Base-by-base conservation (phyloP, 768 basidiomycete species). In the Chalciporus piperatus region DNA sequence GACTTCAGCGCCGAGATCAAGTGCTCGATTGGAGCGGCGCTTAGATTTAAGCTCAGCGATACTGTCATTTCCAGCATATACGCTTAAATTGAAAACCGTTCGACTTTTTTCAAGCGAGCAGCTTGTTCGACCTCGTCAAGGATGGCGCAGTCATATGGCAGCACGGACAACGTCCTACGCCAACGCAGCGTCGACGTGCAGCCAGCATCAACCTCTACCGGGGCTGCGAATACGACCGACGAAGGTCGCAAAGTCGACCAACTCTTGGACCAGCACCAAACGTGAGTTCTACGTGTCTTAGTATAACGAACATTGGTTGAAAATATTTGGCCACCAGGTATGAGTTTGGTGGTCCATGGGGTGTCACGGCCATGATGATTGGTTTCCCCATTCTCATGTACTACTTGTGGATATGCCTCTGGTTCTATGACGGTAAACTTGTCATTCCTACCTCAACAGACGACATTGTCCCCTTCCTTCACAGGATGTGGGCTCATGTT, bases 331-430 rank as follows among this genome's bases (percentile, higher is more conserved):
- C 38, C 20, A 55, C 14, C 57, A 95, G 92, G 33, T 96, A 90
- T 74, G 95, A 99, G 70, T 99, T 99, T 63, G 96, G 97, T 57
- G 96, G 96, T 3, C 94, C 96, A 38, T 78, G 79, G 72, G 97
- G 96, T 41, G 93, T 95, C 23, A 69, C 83, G 11, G 89, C 87
- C 12, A 98, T 99, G 73, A 98, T 99, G 89, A 76, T 85, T 17
- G 86, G 89, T 42, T 99, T 99, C 66, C 97, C 97, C 0, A 69
- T 87, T 22, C 78, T 98, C 55, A 98, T 99, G 94, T 99, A 97
- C 70, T 99, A 98, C 74, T 81, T 98, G 56, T 98, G 93, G 92
- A 92, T 92, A 52, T 99, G 97, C 65, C 80, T 98, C 32, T 92
- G 88, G 84, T 96, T 95, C 70, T 94, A 98, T 65, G 88, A 97